Conservation (phyloP, 1,139 yeast species). For the Torulaspora globosa region DNA sequence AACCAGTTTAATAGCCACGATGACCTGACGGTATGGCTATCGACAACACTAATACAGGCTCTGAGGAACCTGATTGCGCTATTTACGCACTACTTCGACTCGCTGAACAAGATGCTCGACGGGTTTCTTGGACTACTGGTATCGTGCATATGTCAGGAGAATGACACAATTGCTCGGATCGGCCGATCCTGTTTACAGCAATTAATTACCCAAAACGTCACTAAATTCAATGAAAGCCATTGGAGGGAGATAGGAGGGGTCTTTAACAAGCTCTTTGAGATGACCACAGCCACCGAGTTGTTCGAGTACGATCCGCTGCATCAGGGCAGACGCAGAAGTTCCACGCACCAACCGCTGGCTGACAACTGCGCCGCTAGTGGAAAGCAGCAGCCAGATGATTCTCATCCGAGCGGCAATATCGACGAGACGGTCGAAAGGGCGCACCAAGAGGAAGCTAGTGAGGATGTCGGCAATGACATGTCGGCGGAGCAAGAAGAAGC, state of each 20-base stretch:
- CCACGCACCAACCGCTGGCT: constrained; percentile 4
- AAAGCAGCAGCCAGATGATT: not conserved
- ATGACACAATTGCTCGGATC: constrained; percentile 91
- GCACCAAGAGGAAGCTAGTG: constrained; percentile 34
- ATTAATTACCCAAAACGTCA: constrained; percentile 67
- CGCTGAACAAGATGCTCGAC: constrained; percentile 65
- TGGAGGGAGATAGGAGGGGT: constrained; percentile 72
- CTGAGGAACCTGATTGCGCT: constrained; percentile 81
- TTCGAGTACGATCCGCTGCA: constrained; percentile 66
- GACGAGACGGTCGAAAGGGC: constrained; percentile 35
- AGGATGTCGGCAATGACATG: constrained; percentile 36
- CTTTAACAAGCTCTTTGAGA: constrained; percentile 63
- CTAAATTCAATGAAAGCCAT: constrained; percentile 57
- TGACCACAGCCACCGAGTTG: constrained; percentile 83
- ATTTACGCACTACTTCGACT: constrained; percentile 73
- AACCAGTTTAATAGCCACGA: constrained; percentile 65
- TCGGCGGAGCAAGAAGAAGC: constrained; percentile 15
- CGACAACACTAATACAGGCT: constrained; percentile 94
- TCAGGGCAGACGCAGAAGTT: constrained; percentile 32
- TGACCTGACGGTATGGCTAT: constrained; percentile 89
- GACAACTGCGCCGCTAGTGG: not conserved
- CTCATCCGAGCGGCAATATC: constrained; percentile 16
- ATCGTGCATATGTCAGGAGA: constrained; percentile 92
- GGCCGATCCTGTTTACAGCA: constrained; percentile 87
- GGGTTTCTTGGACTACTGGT: constrained; percentile 74